Conservation (phyloP, 202 grass and related monocot genomes). For the Cymbopogon flexuosus region DNA sequence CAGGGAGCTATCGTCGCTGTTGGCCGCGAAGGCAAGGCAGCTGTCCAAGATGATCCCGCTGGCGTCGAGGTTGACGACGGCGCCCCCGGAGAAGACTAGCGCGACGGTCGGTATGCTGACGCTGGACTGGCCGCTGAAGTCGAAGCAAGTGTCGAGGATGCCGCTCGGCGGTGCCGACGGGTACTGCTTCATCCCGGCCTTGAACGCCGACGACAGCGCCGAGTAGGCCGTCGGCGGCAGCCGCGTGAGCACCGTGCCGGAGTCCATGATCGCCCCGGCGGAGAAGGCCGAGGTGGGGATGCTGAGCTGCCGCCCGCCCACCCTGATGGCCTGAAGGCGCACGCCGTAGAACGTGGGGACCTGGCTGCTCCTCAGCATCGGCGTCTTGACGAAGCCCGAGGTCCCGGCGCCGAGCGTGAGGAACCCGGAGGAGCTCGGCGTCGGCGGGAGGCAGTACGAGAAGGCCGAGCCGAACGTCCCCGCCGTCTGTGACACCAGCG, state of each 20-base stretch:
- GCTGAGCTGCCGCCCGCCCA: conserved; percentile 15
- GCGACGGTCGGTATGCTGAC: conserved; percentile 23
- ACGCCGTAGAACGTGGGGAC: conserved; percentile 37
- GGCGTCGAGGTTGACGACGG: neutral
- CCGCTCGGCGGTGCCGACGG: neutral
- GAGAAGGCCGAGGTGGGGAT: neutral
- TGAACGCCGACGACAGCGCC: conserved; percentile 50
- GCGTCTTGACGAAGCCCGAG: conserved; percentile 26
- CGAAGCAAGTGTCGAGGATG: conserved; percentile 51
- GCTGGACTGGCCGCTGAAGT: conserved; percentile 26
- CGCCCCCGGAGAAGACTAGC: conserved; percentile 27
- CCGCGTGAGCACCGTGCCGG: conserved; percentile 44
- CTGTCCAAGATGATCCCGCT: conserved; percentile 23
- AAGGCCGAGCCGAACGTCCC: conserved; percentile 35
- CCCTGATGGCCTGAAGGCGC: conserved; percentile 29
- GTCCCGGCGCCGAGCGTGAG: conserved; percentile 19
- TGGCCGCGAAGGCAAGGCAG: conserved; percentile 49
- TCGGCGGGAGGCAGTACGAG: conserved; percentile 54
- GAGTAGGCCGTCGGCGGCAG: conserved; percentile 41
- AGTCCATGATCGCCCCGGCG: conserved; percentile 40
- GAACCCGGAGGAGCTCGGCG: conserved; percentile 2
- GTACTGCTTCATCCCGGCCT: conserved; percentile 29
- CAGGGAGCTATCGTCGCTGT: neutral
- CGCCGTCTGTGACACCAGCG: conserved; percentile 42
- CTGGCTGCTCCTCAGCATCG: conserved; percentile 15